These are phyloP conservation scores for Sordariomycetes sp. DNA, from an alignment of 2,329 filamentous ascomycete species.

Conservation along the genomic window DNA sequence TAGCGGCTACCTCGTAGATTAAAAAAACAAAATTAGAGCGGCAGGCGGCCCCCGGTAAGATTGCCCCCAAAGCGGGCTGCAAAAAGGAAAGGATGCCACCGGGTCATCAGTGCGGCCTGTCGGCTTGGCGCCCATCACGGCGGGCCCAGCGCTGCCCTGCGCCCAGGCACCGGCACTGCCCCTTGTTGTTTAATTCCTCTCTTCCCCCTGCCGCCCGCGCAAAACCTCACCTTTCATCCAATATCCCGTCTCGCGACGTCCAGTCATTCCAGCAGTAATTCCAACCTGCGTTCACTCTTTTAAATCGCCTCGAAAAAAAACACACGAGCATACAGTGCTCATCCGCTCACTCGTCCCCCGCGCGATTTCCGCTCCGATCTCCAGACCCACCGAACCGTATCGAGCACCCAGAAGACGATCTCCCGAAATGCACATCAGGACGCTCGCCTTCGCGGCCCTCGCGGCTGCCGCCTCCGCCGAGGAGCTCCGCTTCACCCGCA, in stretches of 20 bases:
- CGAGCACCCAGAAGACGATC: neutral
- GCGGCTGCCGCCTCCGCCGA: conserved; percentile 18
- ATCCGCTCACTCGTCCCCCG: neutral
- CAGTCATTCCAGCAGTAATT: neutral
- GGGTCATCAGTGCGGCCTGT: too few species aligned
- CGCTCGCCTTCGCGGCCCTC: conserved; percentile 20
- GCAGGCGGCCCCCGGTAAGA: too few species aligned
- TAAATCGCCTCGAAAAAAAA: neutral
- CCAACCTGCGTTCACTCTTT: conserved; percentile 6
- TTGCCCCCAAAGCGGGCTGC: too few species aligned
- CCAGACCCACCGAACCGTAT: neutral
- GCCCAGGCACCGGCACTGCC: neutral
- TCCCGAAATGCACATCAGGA: neutral
- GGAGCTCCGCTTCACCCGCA: conserved; percentile 16
- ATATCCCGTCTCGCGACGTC: neutral
- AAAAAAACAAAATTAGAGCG: too few species aligned
- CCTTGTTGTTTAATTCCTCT: neutral
- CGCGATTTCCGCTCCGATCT: neutral
- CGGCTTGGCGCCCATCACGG: too few species aligned
- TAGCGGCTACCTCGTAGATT: too few species aligned
- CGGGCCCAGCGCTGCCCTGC: too few species aligned
- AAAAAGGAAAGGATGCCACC: too few species aligned
- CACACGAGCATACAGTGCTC: neutral
- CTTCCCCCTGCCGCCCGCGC: neutral
- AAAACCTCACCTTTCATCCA: neutral